phyloP scores from a whole-genome alignment of 2,329 filamentous ascomycete species.

The Pseudogymnoascus pannorum region DNA sequence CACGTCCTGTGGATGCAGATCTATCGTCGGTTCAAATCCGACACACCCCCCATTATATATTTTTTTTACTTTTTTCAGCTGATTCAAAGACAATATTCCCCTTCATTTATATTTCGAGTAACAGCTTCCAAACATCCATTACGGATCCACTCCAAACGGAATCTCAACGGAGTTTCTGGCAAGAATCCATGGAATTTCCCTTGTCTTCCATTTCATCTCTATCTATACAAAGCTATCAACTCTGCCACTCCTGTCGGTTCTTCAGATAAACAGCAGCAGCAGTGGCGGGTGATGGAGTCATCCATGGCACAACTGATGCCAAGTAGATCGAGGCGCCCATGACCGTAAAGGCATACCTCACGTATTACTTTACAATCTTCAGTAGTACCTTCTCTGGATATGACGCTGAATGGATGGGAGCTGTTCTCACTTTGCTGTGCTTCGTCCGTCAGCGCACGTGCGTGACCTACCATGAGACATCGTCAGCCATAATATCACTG shows the following conservation, averaged over 20 bases:
- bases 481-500: background rate
- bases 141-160: background rate
- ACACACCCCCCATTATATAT: background rate
- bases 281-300: conserved; percentile 26
- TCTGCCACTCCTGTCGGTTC: background rate
- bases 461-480: background rate
- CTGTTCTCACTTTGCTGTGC: conserved; percentile 42
- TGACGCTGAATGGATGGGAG: conserved; percentile 67
- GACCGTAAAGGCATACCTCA: conserved; percentile 57
- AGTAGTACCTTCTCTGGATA: conserved; percentile 51
- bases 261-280: background rate
- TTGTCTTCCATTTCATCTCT: background rate
- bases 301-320: conserved; percentile 36
- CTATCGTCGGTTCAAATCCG: background rate
- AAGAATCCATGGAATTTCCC: background rate
- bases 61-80: background rate
- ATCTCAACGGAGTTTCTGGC: background rate
- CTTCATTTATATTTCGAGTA: background rate
- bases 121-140: background rate
- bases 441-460: conserved; percentile 37
- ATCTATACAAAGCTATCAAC: too few species aligned
- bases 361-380: conserved; percentile 60
- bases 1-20: background rate
- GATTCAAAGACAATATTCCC: background rate
- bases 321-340: conserved; percentile 56